Conservation (phyloP, 768 basidiomycete genomes). For the Hypholoma sublateritium region DNA sequence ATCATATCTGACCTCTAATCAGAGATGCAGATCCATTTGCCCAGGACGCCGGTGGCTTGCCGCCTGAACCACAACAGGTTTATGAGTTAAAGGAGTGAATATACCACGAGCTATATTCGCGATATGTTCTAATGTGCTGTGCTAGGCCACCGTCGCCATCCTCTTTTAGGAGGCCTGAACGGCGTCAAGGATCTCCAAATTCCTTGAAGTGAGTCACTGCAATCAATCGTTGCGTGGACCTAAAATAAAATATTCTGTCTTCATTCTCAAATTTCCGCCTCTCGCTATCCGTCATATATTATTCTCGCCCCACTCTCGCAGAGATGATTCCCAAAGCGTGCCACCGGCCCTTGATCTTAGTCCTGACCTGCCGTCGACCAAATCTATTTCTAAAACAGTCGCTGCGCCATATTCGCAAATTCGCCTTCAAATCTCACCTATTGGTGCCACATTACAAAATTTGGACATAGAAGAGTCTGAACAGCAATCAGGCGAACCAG, state of each 20-base stretch:
- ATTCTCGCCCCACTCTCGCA: too few relatives aligned
- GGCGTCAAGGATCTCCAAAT: slow-evolving; percentile 10
- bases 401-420: too few relatives aligned
- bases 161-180: background rate
- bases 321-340: too few relatives aligned
- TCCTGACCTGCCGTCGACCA: too few relatives aligned
- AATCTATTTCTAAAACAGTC: too few relatives aligned
- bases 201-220: slow-evolving; percentile 9
- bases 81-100: slow-evolving; percentile 16
- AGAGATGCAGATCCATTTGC: background rate
- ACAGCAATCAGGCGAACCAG: background rate
- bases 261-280: too few relatives aligned
- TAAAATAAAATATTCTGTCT: too few relatives aligned
- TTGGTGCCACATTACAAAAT: too few relatives aligned
- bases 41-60: background rate
- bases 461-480: background rate
- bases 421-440: too few relatives aligned
- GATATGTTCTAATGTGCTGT: background rate
- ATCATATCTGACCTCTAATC: background rate
- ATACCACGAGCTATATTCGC: background rate
- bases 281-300: too few relatives aligned
- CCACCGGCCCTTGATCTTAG: too few relatives aligned
- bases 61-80: background rate
- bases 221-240: background rate
- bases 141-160: slow-evolving; percentile 15